These are phyloP conservation scores for Penicillium ucsense DNA, from an alignment of 495 filamentous ascomycete genomes.

Conservation along the genomic window DNA sequence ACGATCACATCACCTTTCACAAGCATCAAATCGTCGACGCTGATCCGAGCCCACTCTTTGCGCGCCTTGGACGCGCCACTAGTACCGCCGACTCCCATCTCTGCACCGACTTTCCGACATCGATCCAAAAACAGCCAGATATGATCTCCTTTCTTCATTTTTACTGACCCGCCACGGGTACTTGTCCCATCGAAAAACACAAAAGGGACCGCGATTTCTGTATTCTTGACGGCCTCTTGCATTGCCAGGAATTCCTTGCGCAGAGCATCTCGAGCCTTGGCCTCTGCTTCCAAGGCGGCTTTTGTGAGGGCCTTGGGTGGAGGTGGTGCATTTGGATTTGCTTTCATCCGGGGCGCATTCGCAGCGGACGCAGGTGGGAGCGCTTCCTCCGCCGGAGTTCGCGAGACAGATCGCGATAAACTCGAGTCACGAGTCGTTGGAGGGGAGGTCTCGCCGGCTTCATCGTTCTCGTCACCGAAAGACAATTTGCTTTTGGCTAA, in stretches of 20 bases:
- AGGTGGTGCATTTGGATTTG: conserved; percentile 56
- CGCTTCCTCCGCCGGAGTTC: conserved; percentile 30
- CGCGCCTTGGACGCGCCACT: conserved; percentile 44
- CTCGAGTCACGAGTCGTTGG: conserved; percentile 28
- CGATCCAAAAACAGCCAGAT: conserved; percentile 88
- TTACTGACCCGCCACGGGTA: conserved; percentile 71
- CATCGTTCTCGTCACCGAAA: conserved; percentile 52
- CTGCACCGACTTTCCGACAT: conserved; percentile 79
- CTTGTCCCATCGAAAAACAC: conserved; percentile 98
- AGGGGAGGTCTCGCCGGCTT: conserved; percentile 25
- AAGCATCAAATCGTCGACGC: conserved; percentile 94
- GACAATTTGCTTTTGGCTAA: conserved; percentile 58
- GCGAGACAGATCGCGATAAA: conserved; percentile 26
- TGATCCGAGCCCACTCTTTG: conserved; percentile 80
- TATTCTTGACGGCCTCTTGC: conserved; percentile 80
- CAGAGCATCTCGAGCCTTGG: conserved; percentile 68
- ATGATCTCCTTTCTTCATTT: conserved; percentile 85
- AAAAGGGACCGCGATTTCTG: conserved; percentile 87
- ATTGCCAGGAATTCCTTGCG: conserved; percentile 75
- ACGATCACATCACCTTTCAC: conserved; percentile 89
- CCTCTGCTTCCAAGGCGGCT: conserved; percentile 69
- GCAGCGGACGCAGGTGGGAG: conserved; percentile 16
- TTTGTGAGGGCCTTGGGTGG: conserved; percentile 81
- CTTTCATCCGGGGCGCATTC: conserved; percentile 43
- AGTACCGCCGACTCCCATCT: conserved; percentile 59